Percentiles rank a stretch among this genome's conserved stretches.
These are phyloP conservation scores for Nitzschia palea DNA, from an alignment of 108 stramenopile genomes.

Conservation along the genomic window DNA sequence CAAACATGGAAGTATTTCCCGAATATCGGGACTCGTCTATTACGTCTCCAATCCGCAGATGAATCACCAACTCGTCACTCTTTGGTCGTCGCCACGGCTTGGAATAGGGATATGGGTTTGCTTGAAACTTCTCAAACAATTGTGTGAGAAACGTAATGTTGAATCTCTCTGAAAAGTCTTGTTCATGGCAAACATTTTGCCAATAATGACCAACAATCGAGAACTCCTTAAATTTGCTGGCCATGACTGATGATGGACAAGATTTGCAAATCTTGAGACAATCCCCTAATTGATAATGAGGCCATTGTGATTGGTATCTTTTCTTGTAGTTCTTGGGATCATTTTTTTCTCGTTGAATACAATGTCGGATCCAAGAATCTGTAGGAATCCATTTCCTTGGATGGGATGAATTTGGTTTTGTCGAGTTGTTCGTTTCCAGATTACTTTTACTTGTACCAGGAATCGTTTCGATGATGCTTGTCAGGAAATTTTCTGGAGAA, in stretches of 20 bases:
- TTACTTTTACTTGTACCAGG: no score
- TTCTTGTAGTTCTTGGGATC: no score
- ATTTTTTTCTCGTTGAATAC: no score
- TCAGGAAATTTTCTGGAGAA: no score
- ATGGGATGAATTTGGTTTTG: no score
- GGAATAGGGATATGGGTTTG: neutral
- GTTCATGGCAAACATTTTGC: neutral
- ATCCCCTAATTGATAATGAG: no score
- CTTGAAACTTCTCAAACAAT: neutral
- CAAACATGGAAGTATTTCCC: slow-evolving; percentile 1
- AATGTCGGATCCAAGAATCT: neutral
- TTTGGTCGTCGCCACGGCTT: neutral
- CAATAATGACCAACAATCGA: neutral
- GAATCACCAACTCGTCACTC: slow-evolving; percentile 3
- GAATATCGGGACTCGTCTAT: slow-evolving; percentile 20
- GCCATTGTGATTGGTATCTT: no score
- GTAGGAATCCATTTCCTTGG: neutral
- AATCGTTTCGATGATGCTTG: no score
- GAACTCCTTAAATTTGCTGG: neutral
- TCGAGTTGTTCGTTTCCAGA: no score
- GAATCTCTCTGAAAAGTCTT: no score
- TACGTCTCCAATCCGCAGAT: slow-evolving; percentile 15
- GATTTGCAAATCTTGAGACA: no score
- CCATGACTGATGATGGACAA: neutral
- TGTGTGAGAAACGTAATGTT: neutral